phyloP scores from a whole-genome alignment of 2,329 filamentous ascomycete species.

The Eutypella sp. region DNA sequence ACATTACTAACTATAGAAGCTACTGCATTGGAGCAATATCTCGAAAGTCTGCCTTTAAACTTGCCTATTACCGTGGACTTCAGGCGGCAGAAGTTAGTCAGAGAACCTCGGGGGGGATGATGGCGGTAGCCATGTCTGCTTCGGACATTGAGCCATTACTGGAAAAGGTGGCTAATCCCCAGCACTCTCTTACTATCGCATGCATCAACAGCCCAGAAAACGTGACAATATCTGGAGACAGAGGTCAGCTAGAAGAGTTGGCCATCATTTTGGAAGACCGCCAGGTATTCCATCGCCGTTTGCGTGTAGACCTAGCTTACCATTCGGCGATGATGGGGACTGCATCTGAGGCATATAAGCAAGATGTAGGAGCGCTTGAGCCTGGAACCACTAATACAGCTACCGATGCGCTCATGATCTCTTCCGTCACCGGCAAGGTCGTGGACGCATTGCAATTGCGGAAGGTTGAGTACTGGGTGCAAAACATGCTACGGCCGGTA shows the following conservation, averaged over 20 bases:
- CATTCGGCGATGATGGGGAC: neutral
- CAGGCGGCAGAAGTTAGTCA: neutral
- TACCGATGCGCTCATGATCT: neutral
- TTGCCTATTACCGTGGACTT: neutral
- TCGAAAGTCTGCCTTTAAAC: neutral
- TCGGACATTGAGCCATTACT: no score
- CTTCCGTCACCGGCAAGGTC: neutral
- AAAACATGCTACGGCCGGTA: neutral
- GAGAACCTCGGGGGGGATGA: neutral
- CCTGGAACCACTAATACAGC: neutral
- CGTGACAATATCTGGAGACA: conserved; percentile 20
- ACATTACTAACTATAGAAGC: no score
- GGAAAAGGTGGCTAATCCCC: no score
- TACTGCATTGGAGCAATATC: neutral
- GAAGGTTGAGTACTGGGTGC: neutral
- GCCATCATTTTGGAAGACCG: neutral
- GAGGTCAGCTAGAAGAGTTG: neutral
- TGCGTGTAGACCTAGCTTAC: neutral
- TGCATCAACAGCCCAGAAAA: conserved; percentile 24
- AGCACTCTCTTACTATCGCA: conserved; percentile 9
- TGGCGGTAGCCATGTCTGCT: neutral
- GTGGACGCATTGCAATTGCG: neutral
- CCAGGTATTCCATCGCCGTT: neutral
- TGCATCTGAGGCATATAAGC: neutral
- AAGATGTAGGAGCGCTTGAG: neutral